Evolutionary conservation across 1,284 basidiomycete species (phyloP).

Genomic region (Leucoagaricus sp.): DNA sequence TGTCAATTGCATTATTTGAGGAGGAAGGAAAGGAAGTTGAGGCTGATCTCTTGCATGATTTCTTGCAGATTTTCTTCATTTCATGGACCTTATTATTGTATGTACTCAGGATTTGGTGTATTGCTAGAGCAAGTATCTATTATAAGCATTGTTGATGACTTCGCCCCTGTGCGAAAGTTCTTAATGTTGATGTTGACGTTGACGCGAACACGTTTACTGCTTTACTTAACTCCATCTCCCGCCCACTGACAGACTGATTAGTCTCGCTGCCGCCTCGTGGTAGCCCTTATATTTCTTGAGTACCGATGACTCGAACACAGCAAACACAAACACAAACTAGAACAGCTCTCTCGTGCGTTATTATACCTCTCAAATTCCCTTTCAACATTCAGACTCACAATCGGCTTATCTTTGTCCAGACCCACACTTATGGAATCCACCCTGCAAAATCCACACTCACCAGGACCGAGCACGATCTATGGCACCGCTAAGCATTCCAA

Average conservation of each 20-base stretch:
- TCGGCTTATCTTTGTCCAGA: background rate
- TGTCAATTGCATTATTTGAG: background rate
- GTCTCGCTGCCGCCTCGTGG: too few species aligned
- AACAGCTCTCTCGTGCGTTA: conserved; percentile 10
- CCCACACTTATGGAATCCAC: conserved; percentile 8
- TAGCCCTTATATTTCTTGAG: too few species aligned
- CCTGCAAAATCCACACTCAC: conserved; percentile 5
- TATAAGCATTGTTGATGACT: too few species aligned
- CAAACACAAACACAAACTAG: conserved; percentile 4
- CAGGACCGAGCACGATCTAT: conserved; percentile 3
- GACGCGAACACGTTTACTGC: too few species aligned
- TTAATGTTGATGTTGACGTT: too few species aligned
- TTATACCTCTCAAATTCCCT: too few species aligned
- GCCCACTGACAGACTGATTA: too few species aligned
- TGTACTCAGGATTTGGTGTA: background rate
- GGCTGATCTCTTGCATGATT: background rate
- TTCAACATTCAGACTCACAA: background rate
- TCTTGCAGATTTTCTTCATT: too few species aligned
- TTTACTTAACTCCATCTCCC: too few species aligned
- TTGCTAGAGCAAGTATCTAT: background rate
- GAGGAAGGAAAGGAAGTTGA: too few species aligned
- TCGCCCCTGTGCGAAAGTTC: too few species aligned
- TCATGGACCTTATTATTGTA: background rate
- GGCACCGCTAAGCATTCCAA: background rate
- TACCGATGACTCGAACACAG: conserved; percentile 5